Evolutionary conservation across 805 yeast species (phyloP), one percentile per base, ranked within the genome.

Genomic region (Sugiyamaella valdiviana): DNA sequence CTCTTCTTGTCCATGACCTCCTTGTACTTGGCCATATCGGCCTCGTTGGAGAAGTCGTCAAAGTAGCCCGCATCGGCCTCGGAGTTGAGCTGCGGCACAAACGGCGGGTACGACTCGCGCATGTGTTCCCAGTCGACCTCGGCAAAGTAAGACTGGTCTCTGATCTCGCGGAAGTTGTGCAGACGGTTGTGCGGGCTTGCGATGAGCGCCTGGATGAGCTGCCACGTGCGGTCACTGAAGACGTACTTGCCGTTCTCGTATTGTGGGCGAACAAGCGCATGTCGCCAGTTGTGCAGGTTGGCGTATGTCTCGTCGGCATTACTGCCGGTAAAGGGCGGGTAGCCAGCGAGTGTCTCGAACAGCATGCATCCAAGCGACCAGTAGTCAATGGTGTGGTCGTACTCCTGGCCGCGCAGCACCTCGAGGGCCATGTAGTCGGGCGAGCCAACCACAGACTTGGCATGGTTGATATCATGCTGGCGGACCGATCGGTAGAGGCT

Each of bases 371-470:
- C 99, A 50, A 93, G 73, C 0, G 98, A 90, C 99, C 99, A 93
- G 66, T 93, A 93, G 71, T 93, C 99, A 50, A 95, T 95, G 14
- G 99, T 91, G 64, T 83, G 90, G 63, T 93, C 96, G 66, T 93
- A 93, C 50, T 82, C 80, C 62, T 84, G 85, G 6, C 99, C 99
- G 66, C 88, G 95, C 46, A 93, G 77, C 10, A 93, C 98, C 66
- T 93, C 99, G 44, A 93, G 74, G 1, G 99, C 99, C 99, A 93
- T 93, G 64, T 93, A 93, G 67, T 93, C 99, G 1, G 99, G 99
- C 4, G 95, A 85, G 1, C 99, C 99, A 14, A 93, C 99, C 57
- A 91, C 87, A 1, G 97, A 88, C 59, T 87, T 86, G 15, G 99
- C 98, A 61, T 85, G 83, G 58, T 85, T 88, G 51, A 86, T 76